These are phyloP conservation scores for Exophiala spinifera DNA, from an alignment of 2,329 filamentous ascomycete genomes.

Conservation along the genomic window DNA sequence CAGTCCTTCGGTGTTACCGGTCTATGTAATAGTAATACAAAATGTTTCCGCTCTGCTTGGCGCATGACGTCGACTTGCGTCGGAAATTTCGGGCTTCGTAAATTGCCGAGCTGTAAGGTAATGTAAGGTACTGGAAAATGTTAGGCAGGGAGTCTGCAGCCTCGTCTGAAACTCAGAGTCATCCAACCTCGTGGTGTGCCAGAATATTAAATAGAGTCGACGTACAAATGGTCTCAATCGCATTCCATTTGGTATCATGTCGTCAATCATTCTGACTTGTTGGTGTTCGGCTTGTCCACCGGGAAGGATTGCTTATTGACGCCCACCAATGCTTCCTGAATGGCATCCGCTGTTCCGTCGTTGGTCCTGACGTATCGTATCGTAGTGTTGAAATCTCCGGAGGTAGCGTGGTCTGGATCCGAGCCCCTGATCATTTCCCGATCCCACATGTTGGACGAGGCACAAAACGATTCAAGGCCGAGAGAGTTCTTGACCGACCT, in stretches of 20 bases:
- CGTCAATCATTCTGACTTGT: no score
- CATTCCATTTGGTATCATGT: no score
- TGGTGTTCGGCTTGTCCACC: neutral
- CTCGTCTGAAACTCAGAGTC: no score
- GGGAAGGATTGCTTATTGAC: neutral
- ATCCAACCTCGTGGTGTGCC: no score
- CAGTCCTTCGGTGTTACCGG: neutral
- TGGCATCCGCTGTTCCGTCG: neutral
- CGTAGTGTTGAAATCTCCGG: neutral
- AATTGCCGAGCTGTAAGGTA: neutral
- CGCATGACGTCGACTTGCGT: neutral
- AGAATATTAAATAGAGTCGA: no score
- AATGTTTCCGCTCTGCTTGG: neutral
- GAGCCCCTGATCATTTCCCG: neutral
- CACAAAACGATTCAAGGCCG: constrained; percentile 6
- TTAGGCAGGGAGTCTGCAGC: no score
- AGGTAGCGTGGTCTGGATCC: neutral
- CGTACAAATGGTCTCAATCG: neutral
- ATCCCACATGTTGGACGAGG: neutral
- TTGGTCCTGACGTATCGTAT: neutral
- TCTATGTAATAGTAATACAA: neutral
- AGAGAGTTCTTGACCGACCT: constrained; percentile 13
- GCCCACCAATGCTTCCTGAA: neutral
- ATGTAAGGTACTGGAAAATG: no score
- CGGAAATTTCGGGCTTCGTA: neutral